These are phyloP conservation scores for Aspergillus pseudoviridinutans DNA, from an alignment of 2,329 filamentous ascomycete genomes.

Conservation along the genomic window DNA sequence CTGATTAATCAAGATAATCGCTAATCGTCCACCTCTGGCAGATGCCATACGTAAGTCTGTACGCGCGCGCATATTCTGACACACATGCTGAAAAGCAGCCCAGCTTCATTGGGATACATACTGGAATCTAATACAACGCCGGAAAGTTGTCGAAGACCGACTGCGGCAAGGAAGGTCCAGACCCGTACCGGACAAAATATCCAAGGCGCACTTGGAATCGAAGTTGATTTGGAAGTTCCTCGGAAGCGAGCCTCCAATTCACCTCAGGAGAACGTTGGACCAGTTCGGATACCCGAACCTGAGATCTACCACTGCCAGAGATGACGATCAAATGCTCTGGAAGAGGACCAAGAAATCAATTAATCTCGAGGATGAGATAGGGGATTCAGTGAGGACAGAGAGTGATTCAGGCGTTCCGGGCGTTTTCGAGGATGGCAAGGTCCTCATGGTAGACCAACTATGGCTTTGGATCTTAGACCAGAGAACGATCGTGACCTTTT, in stretches of 20 bases:
- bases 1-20: neutral
- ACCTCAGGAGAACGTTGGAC: conserved; percentile 59
- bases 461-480: conserved; percentile 51
- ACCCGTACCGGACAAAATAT: conserved; percentile 54
- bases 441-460: conserved; percentile 65
- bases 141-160: conserved; percentile 52
- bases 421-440: conserved; percentile 36
- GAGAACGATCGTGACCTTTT: conserved; percentile 32
- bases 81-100: neutral
- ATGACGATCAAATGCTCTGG: conserved; percentile 66
- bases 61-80: neutral
- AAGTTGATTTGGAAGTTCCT: conserved; percentile 62
- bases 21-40: conserved; percentile 7
- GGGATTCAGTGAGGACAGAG: conserved; percentile 37
- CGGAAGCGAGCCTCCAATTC: conserved; percentile 58
- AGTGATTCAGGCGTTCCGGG: conserved; percentile 12
- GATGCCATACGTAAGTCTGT: conserved; percentile 26
- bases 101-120: conserved; percentile 64
- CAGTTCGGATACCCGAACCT: conserved; percentile 62
- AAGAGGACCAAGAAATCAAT: conserved; percentile 56
- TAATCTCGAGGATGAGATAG: conserved; percentile 35
- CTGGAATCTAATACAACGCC: conserved; percentile 53
- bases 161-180: conserved; percentile 52
- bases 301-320: conserved; percentile 56
- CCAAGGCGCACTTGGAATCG: conserved; percentile 52